Evolutionary conservation across 768 basidiomycete genomes (phyloP).

Genomic region (Pleurotus salmoneostramineus): DNA sequence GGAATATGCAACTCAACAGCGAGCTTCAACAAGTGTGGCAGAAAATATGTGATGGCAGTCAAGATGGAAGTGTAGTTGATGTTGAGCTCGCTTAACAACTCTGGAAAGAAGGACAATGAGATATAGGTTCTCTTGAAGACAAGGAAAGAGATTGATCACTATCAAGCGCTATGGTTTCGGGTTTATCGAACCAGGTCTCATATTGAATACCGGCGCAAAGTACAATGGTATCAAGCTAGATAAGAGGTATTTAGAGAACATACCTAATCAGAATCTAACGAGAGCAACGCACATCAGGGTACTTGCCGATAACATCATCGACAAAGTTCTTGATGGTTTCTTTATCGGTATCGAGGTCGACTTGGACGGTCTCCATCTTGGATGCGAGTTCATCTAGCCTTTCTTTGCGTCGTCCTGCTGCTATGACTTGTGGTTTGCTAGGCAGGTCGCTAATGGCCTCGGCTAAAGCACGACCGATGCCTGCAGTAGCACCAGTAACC

Average conservation of each 20-base stretch:
- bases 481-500: slow-evolving; percentile 14
- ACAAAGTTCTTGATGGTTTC: slow-evolving; percentile 24
- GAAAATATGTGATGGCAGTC: slow-evolving; percentile 41
- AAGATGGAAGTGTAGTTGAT: slow-evolving; percentile 52
- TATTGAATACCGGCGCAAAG: slow-evolving; percentile 53
- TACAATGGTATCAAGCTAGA: slow-evolving; percentile 52
- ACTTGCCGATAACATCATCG: slow-evolving; percentile 14
- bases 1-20: slow-evolving; percentile 26
- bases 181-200: slow-evolving; percentile 39
- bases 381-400: slow-evolving; percentile 13
- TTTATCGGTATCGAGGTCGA: slow-evolving; percentile 26
- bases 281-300: slow-evolving; percentile 11
- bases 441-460: slow-evolving; percentile 3
- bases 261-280: neutral
- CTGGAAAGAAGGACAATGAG: slow-evolving; percentile 19
- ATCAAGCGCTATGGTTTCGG: slow-evolving; percentile 29
- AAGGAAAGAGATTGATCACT: slow-evolving; percentile 22
- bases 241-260: neutral
- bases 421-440: slow-evolving; percentile 31
- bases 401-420: slow-evolving; percentile 32
- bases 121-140: neutral
- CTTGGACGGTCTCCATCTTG: slow-evolving; percentile 20
- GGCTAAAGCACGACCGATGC: slow-evolving; percentile 7
- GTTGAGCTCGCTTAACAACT: slow-evolving; percentile 41
- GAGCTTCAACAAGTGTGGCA: slow-evolving; percentile 54